Percentiles rank a stretch among this genome's conserved stretches.
Conservation (phyloP, 164 flowering plant genomes). For the Dillenia turbinata region DNA sequence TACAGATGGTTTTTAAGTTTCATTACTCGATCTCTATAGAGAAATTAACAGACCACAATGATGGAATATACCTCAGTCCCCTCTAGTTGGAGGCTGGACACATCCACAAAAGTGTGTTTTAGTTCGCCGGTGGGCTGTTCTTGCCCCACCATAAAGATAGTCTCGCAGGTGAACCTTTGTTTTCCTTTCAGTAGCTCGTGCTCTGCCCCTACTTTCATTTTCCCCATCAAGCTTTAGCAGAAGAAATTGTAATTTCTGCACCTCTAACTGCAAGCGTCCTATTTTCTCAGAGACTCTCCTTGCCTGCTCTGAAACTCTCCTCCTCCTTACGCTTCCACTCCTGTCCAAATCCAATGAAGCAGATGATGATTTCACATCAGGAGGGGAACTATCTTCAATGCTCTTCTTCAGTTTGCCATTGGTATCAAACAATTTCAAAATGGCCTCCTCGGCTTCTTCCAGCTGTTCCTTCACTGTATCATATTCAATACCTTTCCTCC, state of each 20-base stretch:
- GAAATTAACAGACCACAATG: no score
- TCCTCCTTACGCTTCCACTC: constrained; percentile 28
- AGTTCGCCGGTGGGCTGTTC: constrained; percentile 31
- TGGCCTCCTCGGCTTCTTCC: constrained; percentile 54
- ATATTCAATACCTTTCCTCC: constrained; percentile 50
- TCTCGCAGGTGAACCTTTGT: constrained; percentile 44
- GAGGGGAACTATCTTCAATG: constrained; percentile 29
- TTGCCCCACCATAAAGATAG: constrained; percentile 45
- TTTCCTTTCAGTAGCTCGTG: constrained; percentile 27
- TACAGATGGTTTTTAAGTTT: no score
- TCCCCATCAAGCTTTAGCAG: constrained; percentile 55
- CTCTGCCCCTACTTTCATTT: constrained; percentile 28
- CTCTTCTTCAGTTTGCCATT: constrained; percentile 49
- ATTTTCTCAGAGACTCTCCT: constrained; percentile 53
- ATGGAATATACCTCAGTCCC: constrained; percentile 26
- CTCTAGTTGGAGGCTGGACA: constrained; percentile 40
- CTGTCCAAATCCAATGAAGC: constrained; percentile 25
- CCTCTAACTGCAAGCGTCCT: constrained; percentile 60
- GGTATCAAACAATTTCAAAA: constrained; percentile 47
- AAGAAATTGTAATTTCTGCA: constrained; percentile 56
- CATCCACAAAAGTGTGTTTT: constrained; percentile 45
- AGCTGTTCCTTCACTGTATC: constrained; percentile 60
- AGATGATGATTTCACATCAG: constrained; percentile 19
- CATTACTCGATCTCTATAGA: no score
- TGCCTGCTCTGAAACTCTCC: constrained; percentile 50